Conservation (phyloP, 2,329 filamentous ascomycete genomes). For the Cordyceps farinosa region DNA sequence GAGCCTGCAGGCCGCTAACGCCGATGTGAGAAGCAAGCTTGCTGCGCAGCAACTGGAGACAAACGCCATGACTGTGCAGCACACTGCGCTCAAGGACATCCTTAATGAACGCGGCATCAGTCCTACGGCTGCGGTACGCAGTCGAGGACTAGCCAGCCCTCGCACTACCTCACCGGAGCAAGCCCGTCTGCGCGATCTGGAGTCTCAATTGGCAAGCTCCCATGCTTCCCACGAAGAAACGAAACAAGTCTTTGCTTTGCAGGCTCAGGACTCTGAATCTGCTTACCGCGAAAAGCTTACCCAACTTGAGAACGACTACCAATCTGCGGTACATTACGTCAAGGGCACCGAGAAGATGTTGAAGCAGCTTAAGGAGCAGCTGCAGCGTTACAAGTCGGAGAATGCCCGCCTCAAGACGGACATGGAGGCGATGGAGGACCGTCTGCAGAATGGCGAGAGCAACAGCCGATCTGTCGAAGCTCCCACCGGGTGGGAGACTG, state of each 20-base stretch:
- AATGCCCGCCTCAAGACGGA: conserved; percentile 81
- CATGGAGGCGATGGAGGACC: conserved; percentile 64
- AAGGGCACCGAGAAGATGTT: conserved; percentile 99
- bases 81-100: conserved; percentile 89
- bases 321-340: conserved; percentile 96
- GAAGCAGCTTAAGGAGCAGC: conserved; percentile 95
- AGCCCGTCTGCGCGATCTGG: conserved; percentile 75
- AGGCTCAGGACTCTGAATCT: conserved; percentile 81
- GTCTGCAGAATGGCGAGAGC: conserved; percentile 29
- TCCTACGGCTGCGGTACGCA: conserved; percentile 66
- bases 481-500: conserved; percentile 67
- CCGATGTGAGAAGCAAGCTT: conserved; percentile 77
- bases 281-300: conserved; percentile 89
- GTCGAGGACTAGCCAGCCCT: conserved; percentile 65
- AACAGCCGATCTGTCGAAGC: conserved; percentile 29
- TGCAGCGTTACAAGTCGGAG: conserved; percentile 85
- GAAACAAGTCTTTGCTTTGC: conserved; percentile 70
- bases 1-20: conserved; percentile 72
- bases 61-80: conserved; percentile 89
- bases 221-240: conserved; percentile 81
- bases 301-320: conserved; percentile 94
- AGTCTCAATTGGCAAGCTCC: conserved; percentile 77
- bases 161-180: conserved; percentile 77
- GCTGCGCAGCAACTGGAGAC: conserved; percentile 86
- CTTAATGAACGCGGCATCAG: conserved; percentile 85